Conservation (phyloP, 2,329 filamentous ascomycete species). For the Phialocephala sp. region DNA sequence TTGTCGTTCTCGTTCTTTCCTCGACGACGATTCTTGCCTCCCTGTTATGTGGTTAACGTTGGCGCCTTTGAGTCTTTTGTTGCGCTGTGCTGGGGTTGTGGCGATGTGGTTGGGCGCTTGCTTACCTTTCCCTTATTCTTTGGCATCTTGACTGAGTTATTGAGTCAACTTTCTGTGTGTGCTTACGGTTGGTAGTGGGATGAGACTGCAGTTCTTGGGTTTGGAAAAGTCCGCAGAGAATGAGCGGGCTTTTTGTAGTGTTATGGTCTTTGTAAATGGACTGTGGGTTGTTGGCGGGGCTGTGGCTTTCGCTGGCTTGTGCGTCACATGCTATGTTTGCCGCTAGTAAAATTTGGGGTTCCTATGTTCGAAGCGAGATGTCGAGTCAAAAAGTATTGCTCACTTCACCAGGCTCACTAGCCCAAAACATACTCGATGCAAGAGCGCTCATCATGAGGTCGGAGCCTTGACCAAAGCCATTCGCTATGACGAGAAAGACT, state of each 20-base stretch:
- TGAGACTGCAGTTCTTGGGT: neutral
- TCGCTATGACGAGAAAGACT: neutral
- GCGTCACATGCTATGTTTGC: constrained; percentile 17
- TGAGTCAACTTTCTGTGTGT: neutral
- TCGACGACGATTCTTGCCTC: constrained; percentile 97
- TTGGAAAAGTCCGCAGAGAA: neutral
- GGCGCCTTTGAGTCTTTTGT: constrained; percentile 8
- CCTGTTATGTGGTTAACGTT: constrained; percentile 58
- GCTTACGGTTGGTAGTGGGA: neutral
- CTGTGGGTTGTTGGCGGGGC: constrained; percentile 16
- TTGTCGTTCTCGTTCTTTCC: constrained; percentile 99
- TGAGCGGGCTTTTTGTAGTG: constrained; percentile 3
- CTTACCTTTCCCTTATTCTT: constrained; percentile 99
- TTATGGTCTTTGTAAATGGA: constrained; percentile 1
- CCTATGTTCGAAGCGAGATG: constrained; percentile 10
- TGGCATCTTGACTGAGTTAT: constrained; percentile 69
- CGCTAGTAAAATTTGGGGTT: constrained; percentile 1
- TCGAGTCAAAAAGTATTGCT: neutral
- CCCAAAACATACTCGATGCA: neutral
- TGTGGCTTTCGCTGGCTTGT: neutral
- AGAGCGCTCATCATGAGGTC: neutral
- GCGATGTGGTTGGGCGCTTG: constrained; percentile 43
- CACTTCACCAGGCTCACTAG: neutral
- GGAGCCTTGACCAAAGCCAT: neutral
- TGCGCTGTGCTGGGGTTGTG: constrained; percentile 17